A percentile compares a stretch with the other conserved stretches of the same genome.
Evolutionary conservation across 179 eudicot genomes (phyloP).

Genomic region (Drosera spatulata): DNA sequence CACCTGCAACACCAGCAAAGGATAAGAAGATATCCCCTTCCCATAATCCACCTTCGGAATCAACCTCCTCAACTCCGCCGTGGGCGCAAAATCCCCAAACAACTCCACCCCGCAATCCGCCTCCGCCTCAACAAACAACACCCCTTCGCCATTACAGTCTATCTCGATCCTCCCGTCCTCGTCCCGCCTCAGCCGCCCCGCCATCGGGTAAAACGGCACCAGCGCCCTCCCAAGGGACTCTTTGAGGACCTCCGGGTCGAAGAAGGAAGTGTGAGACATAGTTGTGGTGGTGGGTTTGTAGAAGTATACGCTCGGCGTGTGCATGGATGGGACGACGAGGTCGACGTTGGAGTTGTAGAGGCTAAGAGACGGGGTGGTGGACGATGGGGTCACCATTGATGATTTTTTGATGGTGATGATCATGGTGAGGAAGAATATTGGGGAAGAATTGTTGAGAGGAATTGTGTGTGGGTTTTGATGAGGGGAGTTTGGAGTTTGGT

Average conservation of each 20-base stretch:
- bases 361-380: constrained; percentile 32
- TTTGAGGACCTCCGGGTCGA: constrained; percentile 30
- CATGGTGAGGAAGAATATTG: constrained; percentile 11
- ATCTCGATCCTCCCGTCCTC: constrained; percentile 58
- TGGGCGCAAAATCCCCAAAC: constrained; percentile 54
- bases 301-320: constrained; percentile 58
- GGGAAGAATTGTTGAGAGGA: too few relatives aligned
- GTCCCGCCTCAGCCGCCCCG: constrained; percentile 40
- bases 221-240: constrained; percentile 35
- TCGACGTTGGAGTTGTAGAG: constrained; percentile 63
- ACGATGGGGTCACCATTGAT: constrained; percentile 42
- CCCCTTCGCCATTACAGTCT: constrained; percentile 53
- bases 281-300: constrained; percentile 20
- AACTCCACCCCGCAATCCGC: constrained; percentile 38
- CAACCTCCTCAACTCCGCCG: constrained; percentile 43
- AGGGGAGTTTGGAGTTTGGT: too few relatives aligned
- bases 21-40: constrained; percentile 24
- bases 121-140: constrained; percentile 55
- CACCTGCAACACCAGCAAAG: constrained; percentile 60
- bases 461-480: too few relatives aligned
- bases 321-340: constrained; percentile 48
- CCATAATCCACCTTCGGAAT: constrained; percentile 55
- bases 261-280: constrained; percentile 27
- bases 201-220: constrained; percentile 66
- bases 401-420: constrained; percentile 34